Evolutionary conservation across 345 rosid genomes (phyloP), one percentile per base, ranked within the genome.

Genomic region (Aegle marmelos): DNA sequence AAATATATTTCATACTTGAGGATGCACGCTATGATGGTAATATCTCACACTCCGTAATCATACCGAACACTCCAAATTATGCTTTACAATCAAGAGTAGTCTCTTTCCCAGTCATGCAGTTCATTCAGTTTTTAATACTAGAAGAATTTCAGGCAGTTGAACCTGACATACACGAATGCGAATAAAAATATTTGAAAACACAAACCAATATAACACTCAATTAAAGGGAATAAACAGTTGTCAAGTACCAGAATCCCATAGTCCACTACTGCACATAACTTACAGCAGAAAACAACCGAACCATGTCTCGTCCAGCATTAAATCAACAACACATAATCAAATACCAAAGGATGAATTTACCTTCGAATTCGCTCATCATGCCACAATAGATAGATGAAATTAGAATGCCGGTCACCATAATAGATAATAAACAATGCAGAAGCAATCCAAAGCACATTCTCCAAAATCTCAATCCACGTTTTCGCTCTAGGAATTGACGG

Each of bases 341-440:
- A 54, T 28, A 61, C 5, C n/a, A 34, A 53, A 9, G 24, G 53
- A 34, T 3, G 30, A 73, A 25, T 19, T 68, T 81, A 93, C 99
- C 99, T 95, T 83, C 89, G 88, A 76, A 95, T 87, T 30, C 99
- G 91, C n/a, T 84, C 82, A 57, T 95, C 99, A 34, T 91, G 93
- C 78, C 92, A 81, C 75, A 92, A 72, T 2, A 93, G 86, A 80
- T 86, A 86, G 24, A 95, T 80, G 85, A 95, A 80, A 85, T 93
- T 93, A 70, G 89, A 91, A 65, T 86, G 97, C 65, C 81, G 78
- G 70, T 95, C 98, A 61, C 98, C 99, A 77, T 86, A 95, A 79
- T 95, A 92, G 77, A 92, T 76, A 61, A 95, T 87, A 83, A 93
- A 92, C 22, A 89, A 39, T 0, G 96, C 92, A 71, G 97, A 93